These are phyloP conservation scores for Dendrobium catenatum DNA, from an alignment of 106 monocot genomes.

Conservation along the genomic window DNA sequence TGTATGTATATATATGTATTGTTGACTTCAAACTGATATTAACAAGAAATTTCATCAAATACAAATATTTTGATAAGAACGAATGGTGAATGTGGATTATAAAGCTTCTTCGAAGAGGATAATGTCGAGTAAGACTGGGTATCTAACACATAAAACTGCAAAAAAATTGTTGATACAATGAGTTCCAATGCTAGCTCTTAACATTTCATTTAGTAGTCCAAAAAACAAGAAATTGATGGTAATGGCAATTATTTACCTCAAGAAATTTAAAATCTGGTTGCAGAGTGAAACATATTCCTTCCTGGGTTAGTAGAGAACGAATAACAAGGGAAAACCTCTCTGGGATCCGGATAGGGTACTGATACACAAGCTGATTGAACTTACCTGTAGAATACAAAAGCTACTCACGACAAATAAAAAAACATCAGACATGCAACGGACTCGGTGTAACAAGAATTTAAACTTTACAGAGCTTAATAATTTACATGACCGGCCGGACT, in stretches of 20 bases:
- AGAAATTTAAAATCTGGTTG: conserved; percentile 98
- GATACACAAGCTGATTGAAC: conserved; percentile 98
- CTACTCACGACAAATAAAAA: background rate
- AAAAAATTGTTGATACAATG: background rate
- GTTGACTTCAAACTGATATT: background rate
- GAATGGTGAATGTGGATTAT: background rate
- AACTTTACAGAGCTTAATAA: background rate
- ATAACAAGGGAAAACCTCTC: conserved; percentile 99
- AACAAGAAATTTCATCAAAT: background rate
- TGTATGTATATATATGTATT: background rate
- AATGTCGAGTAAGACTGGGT: background rate
- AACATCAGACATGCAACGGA: background rate
- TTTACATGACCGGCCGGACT: background rate
- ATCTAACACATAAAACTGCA: background rate
- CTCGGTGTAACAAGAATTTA: background rate
- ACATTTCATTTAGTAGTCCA: background rate
- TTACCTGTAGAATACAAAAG: conserved; percentile 51
- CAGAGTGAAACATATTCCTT: conserved; percentile 95
- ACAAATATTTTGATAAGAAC: background rate
- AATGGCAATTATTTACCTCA: conserved; percentile 53
- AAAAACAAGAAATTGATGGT: background rate
- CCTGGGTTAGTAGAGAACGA: conserved; percentile 95
- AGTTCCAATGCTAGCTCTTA: background rate
- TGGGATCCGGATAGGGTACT: conserved; percentile 94
- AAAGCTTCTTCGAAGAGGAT: background rate